Percentiles rank a stretch among this genome's conserved stretches.
Conservation (phyloP, 2,329 filamentous ascomycete species). For the Exserohilum rostratum region DNA sequence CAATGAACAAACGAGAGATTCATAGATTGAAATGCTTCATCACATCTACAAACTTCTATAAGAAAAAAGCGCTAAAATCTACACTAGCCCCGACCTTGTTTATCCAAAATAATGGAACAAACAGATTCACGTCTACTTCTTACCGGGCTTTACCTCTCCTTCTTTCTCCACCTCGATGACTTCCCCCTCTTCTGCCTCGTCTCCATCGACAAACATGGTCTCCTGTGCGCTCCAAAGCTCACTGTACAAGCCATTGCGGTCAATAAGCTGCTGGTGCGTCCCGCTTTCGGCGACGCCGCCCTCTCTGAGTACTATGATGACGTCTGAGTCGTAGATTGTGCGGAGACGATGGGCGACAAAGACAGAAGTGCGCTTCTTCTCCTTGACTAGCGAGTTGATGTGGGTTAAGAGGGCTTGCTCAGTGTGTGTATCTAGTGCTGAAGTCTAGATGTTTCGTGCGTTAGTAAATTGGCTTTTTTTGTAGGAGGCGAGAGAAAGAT, state of each 20-base stretch:
- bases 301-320: constrained; percentile 88
- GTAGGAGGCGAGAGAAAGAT: constrained; percentile 8
- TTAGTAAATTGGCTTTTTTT: constrained; percentile 3
- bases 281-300: constrained; percentile 88
- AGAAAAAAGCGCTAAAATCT: too few relatives aligned
- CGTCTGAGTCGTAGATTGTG: constrained; percentile 89
- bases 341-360: constrained; percentile 92
- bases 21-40: too few relatives aligned
- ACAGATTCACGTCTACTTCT: too few relatives aligned
- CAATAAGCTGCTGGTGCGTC: constrained; percentile 83
- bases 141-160: background rate
- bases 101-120: too few relatives aligned
- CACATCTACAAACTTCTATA: background rate
- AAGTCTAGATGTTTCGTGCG: constrained; percentile 60
- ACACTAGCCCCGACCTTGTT: too few relatives aligned
- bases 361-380: constrained; percentile 87
- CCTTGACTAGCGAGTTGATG: constrained; percentile 89
- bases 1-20: too few relatives aligned
- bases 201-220: constrained; percentile 39
- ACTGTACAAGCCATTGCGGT: constrained; percentile 79
- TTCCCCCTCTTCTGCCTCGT: constrained; percentile 3
- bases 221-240: constrained; percentile 78
- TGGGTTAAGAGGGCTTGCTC: constrained; percentile 89
- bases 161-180: background rate
- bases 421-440: constrained; percentile 89